A percentile compares a stretch with the other conserved stretches of the same genome.
phyloP scores from a whole-genome alignment of 208 protist species.

The Lotmaria passim region DNA sequence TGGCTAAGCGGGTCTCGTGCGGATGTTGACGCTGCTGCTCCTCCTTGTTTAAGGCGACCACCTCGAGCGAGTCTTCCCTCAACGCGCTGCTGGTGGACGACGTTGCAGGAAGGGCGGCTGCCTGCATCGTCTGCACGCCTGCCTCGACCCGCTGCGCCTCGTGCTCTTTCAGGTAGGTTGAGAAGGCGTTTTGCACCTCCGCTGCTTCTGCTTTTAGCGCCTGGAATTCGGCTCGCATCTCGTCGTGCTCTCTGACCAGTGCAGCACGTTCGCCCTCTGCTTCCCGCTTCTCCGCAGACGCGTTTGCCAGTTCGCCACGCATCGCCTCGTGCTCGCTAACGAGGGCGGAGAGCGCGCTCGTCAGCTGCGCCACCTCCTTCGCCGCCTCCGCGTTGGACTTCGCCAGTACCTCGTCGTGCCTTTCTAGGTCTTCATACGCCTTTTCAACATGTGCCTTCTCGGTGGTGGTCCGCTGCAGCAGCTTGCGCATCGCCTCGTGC shows the following conservation, averaged over 20 bases:
- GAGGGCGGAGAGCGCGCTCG: not conserved
- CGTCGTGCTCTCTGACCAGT: not conserved
- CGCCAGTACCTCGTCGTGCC: not conserved
- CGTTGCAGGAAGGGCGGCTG: not conserved
- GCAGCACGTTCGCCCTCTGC: not conserved
- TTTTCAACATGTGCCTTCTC: not conserved
- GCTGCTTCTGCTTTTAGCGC: not conserved
- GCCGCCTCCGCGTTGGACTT: not conserved
- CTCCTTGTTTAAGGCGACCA: slow-evolving; percentile 11
- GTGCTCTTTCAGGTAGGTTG: not conserved
- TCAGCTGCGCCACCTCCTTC: slow-evolving; percentile 7
- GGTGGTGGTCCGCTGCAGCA: not conserved
- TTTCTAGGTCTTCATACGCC: not conserved
- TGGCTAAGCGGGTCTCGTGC: not conserved
- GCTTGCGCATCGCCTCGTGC: slow-evolving; percentile 8
- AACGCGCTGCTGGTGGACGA: not conserved
- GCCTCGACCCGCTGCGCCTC: not conserved
- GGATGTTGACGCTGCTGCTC: not conserved
- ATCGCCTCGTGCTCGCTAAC: not conserved
- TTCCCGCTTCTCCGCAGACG: not conserved
- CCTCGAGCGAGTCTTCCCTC: not conserved
- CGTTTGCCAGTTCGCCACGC: not conserved
- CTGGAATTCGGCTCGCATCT: not conserved
- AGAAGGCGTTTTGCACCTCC: not conserved
- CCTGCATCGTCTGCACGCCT: not conserved